Evolutionary conservation across 108 stramenopile species (phyloP).

Genomic region (Chaetoceros tenuissimus): DNA sequence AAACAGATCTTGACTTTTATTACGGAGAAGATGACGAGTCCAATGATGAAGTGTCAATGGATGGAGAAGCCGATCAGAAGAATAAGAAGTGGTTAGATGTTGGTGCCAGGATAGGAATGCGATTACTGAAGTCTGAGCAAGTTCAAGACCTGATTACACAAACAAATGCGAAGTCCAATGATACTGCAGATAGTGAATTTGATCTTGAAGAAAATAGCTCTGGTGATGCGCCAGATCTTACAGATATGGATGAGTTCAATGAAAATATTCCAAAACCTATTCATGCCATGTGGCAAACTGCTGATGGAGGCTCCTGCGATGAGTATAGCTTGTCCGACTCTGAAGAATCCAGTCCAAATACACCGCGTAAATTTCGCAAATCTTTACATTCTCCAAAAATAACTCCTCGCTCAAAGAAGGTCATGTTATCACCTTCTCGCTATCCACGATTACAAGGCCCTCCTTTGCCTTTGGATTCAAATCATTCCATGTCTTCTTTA

Average conservation of each 20-base stretch:
- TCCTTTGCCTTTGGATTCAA: too few relatives aligned
- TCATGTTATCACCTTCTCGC: too few relatives aligned
- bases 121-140: slow-evolving; percentile 55
- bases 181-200: not conserved
- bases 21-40: not conserved
- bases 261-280: slow-evolving; percentile 33
- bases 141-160: slow-evolving; percentile 46
- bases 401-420: too few relatives aligned
- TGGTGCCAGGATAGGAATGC: slow-evolving; percentile 69
- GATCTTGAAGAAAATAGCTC: slow-evolving; percentile 13
- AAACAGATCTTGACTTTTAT: not conserved
- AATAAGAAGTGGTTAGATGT: slow-evolving; percentile 53
- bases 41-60: not conserved
- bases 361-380: too few relatives aligned
- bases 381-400: too few relatives aligned
- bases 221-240: slow-evolving; percentile 5
- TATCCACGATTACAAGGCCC: too few relatives aligned
- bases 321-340: slow-evolving; percentile 9
- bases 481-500: too few relatives aligned
- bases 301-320: not conserved
- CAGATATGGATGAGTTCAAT: too few relatives aligned
- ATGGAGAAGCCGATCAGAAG: not conserved
- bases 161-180: slow-evolving; percentile 11
- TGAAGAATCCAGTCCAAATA: too few relatives aligned
- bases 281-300: slow-evolving; percentile 55